Evolutionary conservation across 805 yeast genomes (phyloP).

Genomic region (Metschnikowia borealis): DNA sequence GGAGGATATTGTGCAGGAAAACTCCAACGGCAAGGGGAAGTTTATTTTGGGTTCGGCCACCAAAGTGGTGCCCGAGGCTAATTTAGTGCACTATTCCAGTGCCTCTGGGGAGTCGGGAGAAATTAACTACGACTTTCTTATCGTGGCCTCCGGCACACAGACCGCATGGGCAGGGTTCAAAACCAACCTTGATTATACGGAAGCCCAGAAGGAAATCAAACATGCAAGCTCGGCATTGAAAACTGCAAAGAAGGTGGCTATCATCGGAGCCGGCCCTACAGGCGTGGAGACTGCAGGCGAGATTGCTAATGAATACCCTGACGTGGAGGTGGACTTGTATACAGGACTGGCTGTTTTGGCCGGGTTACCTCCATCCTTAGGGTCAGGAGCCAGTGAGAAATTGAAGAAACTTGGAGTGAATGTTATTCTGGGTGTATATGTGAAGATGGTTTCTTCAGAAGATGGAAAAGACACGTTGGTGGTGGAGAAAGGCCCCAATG

Average conservation of each 20-base stretch:
- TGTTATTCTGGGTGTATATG: slow-evolving; percentile 6
- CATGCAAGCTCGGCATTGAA: slow-evolving; percentile 16
- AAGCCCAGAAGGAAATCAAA: slow-evolving; percentile 17
- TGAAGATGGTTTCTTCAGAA: slow-evolving; percentile 12
- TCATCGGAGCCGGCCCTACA: slow-evolving; percentile 39
- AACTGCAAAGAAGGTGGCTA: slow-evolving; percentile 27
- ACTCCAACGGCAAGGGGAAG: slow-evolving; percentile 13
- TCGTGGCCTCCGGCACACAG: slow-evolving; percentile 34
- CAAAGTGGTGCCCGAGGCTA: slow-evolving; percentile 23
- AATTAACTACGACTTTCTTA: slow-evolving; percentile 28
- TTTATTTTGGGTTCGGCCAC: slow-evolving; percentile 26
- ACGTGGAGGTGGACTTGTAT: slow-evolving; percentile 24
- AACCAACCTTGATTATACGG: slow-evolving; percentile 18
- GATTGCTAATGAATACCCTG: slow-evolving; percentile 20
- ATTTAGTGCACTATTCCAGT: slow-evolving; percentile 15
- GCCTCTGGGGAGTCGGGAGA: slow-evolving; percentile 6
- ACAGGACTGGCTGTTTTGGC: slow-evolving; percentile 14
- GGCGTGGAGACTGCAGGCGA: slow-evolving; percentile 40
- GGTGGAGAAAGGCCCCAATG: neutral
- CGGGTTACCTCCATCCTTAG: neutral
- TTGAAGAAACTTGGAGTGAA: slow-evolving; percentile 15
- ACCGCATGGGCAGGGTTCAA: slow-evolving; percentile 23
- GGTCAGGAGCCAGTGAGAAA: slow-evolving; percentile 7
- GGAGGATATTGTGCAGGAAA: slow-evolving; percentile 16
- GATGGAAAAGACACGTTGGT: neutral